Conservation (phyloP, 495 filamentous ascomycete species). For the Podospora pseudopauciseta region DNA sequence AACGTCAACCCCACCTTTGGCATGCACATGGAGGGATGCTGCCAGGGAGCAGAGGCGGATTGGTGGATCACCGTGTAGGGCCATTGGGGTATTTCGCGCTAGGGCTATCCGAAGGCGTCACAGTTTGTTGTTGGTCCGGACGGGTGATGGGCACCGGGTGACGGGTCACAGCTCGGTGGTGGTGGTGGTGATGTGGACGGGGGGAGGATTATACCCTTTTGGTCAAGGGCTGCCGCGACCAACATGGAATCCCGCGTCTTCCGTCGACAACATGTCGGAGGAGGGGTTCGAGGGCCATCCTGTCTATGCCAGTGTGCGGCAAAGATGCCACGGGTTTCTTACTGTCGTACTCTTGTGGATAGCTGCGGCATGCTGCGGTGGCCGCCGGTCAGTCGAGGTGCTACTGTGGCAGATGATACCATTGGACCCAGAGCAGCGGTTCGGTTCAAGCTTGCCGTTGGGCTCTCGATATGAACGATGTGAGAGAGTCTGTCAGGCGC, state of each 20-base stretch:
- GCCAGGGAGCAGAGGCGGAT: background rate
- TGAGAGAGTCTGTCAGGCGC: constrained; percentile 4
- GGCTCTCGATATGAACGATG: background rate
- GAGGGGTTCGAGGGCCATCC: background rate
- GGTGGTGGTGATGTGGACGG: background rate
- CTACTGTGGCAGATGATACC: background rate
- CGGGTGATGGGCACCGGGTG: constrained; percentile 1
- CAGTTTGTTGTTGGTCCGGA: constrained; percentile 2
- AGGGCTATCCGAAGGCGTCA: constrained; percentile 5
- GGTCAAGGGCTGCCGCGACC: background rate
- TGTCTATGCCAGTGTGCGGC: constrained; percentile 3
- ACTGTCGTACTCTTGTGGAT: too few species aligned
- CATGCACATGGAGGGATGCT: constrained; percentile 1
- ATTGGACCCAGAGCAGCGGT: constrained; percentile 8
- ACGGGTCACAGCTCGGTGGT: background rate
- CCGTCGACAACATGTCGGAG: constrained; percentile 5
- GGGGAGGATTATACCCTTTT: constrained; percentile 4
- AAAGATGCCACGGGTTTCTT: background rate
- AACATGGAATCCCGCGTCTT: constrained; percentile 6
- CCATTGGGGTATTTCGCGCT: background rate
- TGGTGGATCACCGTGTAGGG: background rate
- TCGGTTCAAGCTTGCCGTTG: constrained; percentile 7
- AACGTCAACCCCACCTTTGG: constrained; percentile 3
- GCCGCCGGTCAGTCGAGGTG: background rate
- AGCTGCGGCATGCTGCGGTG: too few species aligned